Evolutionary conservation across 345 rosid genomes (phyloP).

Genomic region (Citropsis articulata): DNA sequence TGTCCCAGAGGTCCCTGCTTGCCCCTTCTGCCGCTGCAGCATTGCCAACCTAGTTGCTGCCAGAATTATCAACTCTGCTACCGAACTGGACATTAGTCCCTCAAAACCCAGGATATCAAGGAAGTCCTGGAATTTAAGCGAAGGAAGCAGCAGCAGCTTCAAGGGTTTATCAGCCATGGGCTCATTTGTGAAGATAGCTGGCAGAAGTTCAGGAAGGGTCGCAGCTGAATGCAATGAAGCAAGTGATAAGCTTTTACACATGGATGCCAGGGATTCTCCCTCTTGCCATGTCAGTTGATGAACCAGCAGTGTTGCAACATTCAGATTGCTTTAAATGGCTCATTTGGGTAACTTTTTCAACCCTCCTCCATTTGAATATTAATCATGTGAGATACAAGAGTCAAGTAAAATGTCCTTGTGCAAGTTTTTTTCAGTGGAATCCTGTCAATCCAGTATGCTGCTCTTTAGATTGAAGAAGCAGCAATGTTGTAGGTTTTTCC

Average conservation of each 20-base stretch:
- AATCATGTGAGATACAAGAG: background rate
- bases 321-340: background rate
- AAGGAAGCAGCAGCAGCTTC: conserved; percentile 58
- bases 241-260: conserved; percentile 27
- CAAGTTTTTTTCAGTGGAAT: background rate
- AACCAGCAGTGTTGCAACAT: background rate
- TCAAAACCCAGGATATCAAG: conserved; percentile 39
- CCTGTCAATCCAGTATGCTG: conserved; percentile 1
- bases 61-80: conserved; percentile 17
- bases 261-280: background rate
- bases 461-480: conserved; percentile 7
- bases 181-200: conserved; percentile 40
- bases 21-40: conserved; percentile 31
- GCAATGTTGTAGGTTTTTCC: background rate
- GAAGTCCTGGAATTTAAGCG: conserved; percentile 35
- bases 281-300: background rate
- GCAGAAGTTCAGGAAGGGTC: conserved; percentile 38
- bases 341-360: conserved; percentile 12
- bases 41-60: conserved; percentile 21
- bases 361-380: background rate
- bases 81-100: conserved; percentile 28
- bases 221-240: conserved; percentile 40
- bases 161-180: conserved; percentile 46
- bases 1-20: conserved; percentile 16
- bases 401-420: background rate